phyloP scores from a whole-genome alignment of 2,329 filamentous ascomycete genomes.

The Penicillium concentricum region DNA sequence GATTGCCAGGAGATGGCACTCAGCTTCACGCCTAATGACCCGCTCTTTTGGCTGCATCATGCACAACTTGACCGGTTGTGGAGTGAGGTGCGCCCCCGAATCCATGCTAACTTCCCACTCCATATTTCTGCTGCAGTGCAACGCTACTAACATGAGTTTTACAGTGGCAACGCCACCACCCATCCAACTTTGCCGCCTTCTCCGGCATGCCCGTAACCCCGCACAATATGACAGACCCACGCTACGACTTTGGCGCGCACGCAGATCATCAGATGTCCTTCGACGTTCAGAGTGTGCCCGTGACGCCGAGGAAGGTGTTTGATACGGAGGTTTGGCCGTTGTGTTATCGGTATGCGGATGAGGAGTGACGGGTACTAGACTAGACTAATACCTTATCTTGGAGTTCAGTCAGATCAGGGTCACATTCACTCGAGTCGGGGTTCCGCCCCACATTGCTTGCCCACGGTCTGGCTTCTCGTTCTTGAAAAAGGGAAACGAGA shows the following conservation, averaged over 20 bases:
- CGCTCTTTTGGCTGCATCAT: constrained; percentile 10
- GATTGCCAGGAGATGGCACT: neutral
- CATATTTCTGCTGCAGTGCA: neutral
- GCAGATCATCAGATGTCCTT: neutral
- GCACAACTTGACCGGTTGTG: constrained; percentile 7
- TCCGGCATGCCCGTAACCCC: neutral
- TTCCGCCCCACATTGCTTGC: no score
- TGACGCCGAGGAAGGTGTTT: neutral
- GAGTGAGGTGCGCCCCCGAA: neutral
- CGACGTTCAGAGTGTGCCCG: neutral
- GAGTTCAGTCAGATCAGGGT: neutral
- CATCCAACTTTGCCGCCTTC: neutral
- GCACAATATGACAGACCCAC: neutral
- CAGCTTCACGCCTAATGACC: constrained; percentile 8
- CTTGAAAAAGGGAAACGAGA: neutral
- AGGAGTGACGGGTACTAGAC: neutral
- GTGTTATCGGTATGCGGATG: neutral
- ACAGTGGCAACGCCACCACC: neutral
- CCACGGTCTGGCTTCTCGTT: neutral
- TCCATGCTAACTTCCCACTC: neutral
- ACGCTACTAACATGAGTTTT: neutral
- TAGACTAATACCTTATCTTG: neutral
- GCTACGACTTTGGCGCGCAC: neutral
- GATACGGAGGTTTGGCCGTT: constrained; percentile 1
- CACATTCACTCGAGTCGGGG: neutral